These are phyloP conservation scores for Antitrichia curtipendula DNA, from an alignment of 225 moss, liverwort and hornwort species.

Conservation along the genomic window DNA sequence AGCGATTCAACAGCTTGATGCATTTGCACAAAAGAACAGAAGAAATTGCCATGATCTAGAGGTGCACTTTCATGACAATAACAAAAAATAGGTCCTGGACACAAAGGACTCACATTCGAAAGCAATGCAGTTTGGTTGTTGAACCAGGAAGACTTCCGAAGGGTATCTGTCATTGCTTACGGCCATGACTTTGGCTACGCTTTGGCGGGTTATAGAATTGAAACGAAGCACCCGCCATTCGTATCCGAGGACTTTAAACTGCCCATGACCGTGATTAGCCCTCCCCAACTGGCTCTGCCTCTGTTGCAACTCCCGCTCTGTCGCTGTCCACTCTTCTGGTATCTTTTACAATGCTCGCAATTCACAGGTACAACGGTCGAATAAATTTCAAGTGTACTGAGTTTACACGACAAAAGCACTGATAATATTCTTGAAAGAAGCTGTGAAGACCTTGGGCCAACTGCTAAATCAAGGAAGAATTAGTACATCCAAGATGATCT, in stretches of 20 bases:
- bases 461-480: neutral
- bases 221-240: constrained; percentile 97
- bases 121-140: constrained; percentile 86
- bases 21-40: neutral
- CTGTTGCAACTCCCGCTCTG: constrained; percentile 15
- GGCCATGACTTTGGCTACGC: constrained; percentile 84
- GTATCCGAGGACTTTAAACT: constrained; percentile 35
- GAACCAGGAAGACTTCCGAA: constrained; percentile 47
- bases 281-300: constrained; percentile 6
- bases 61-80: neutral
- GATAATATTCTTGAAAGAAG: neutral
- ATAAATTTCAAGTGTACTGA: neutral
- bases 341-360: constrained; percentile 16
- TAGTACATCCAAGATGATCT: neutral
- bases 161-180: constrained; percentile 14
- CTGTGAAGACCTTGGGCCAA: neutral
- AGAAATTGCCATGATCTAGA: neutral
- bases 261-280: neutral
- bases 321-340: constrained; percentile 19
- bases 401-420: neutral
- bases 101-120: constrained; percentile 75
- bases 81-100: neutral
- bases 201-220: constrained; percentile 74
- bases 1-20: neutral
- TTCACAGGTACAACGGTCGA: neutral